A percentile compares a stretch with the other conserved stretches of the same genome.
Conservation (phyloP, 768 basidiomycete genomes). For the Favolaschia claudopus region DNA sequence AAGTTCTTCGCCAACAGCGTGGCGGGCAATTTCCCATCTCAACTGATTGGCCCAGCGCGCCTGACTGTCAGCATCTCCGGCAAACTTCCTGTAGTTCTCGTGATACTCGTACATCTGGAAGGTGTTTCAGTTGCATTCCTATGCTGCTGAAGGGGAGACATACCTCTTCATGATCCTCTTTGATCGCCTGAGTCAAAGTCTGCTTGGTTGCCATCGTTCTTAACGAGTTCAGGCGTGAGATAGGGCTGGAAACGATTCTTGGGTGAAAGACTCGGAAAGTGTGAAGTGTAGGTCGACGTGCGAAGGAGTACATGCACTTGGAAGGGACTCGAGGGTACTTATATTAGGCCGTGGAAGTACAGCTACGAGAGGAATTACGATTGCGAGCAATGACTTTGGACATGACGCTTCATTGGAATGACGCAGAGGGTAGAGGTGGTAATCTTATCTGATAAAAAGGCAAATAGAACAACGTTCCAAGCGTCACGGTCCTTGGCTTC, state of each 20-base stretch:
- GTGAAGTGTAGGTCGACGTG: conserved; percentile 3
- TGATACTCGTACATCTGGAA: conserved; percentile 65
- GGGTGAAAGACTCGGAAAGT: not conserved
- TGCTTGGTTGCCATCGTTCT: conserved; percentile 17
- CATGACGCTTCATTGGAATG: not conserved
- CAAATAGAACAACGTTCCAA: too few species aligned
- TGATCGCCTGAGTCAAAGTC: conserved; percentile 48
- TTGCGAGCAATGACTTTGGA: not conserved
- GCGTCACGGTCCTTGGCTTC: too few species aligned
- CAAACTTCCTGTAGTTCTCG: conserved; percentile 51
- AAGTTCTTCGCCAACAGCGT: conserved; percentile 69
- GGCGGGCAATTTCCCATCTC: conserved; percentile 67
- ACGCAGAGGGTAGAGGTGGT: too few species aligned
- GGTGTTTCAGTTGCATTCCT: not conserved
- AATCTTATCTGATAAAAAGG: too few species aligned
- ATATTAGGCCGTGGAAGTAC: too few species aligned
- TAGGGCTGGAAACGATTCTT: not conserved
- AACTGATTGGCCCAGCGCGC: conserved; percentile 63
- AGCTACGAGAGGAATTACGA: too few species aligned
- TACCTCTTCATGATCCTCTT: conserved; percentile 60
- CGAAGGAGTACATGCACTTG: too few species aligned
- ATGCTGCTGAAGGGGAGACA: not conserved
- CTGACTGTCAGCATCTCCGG: conserved; percentile 55
- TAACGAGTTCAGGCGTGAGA: too few species aligned
- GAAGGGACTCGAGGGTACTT: too few species aligned